A percentile compares a stretch with the other conserved stretches of the same genome.
Evolutionary conservation across 768 basidiomycete species (phyloP).

Genomic region (Russula lepida): DNA sequence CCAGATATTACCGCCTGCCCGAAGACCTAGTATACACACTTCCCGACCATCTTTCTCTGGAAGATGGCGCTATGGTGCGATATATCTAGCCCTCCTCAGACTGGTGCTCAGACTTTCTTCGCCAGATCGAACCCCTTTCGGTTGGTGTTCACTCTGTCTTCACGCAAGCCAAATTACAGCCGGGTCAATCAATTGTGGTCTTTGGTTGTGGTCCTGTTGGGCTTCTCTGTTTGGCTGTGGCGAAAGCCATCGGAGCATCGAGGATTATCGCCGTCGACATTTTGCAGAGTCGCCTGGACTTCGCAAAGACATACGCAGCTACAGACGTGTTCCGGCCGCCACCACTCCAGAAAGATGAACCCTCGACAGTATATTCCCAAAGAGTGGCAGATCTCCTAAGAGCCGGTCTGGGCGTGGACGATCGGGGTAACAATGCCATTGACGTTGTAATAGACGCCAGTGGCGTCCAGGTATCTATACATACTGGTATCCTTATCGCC

Average conservation of each 20-base stretch:
- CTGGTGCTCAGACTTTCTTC: not conserved
- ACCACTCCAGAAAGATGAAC: constrained; percentile 52
- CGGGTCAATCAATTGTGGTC: constrained; percentile 69
- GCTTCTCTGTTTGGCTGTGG: constrained; percentile 92
- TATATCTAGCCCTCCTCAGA: not conserved
- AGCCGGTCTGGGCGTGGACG: constrained; percentile 53
- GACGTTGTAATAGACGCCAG: constrained; percentile 89
- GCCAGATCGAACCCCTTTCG: constrained; percentile 86
- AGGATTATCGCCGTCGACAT: constrained; percentile 84
- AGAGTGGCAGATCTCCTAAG: constrained; percentile 64
- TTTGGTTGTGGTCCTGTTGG: constrained; percentile 89
- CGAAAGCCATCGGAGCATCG: constrained; percentile 82
- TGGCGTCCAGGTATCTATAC: constrained; percentile 88
- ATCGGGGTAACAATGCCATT: constrained; percentile 60
- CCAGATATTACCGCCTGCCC: constrained; percentile 79
- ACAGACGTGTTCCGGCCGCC: constrained; percentile 67
- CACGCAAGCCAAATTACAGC: constrained; percentile 61
- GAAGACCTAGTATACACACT: constrained; percentile 78
- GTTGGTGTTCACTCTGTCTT: constrained; percentile 87
- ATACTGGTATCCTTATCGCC: constrained; percentile 70
- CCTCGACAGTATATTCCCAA: constrained; percentile 58
- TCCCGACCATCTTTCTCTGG: constrained; percentile 75
- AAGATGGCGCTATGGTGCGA: constrained; percentile 88
- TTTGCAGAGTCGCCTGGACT: constrained; percentile 64
- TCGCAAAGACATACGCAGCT: constrained; percentile 79